Evolutionary conservation across 2,329 filamentous ascomycete genomes (phyloP).

Genomic region (Scedosporium dehoogii): DNA sequence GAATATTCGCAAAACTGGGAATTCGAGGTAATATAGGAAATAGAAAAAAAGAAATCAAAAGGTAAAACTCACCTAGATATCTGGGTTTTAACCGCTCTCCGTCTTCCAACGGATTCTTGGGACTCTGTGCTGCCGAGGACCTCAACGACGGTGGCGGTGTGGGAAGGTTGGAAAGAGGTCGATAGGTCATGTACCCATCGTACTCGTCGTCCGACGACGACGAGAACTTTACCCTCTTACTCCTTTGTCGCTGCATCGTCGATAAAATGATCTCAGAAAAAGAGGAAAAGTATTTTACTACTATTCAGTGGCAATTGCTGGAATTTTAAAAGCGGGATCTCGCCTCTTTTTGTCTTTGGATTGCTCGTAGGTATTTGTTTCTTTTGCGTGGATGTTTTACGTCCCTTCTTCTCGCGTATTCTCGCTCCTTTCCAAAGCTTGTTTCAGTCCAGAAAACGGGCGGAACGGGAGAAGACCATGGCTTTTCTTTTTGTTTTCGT

Average conservation of each 20-base stretch:
- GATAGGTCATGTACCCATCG: conserved; percentile 52
- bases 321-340: not conserved
- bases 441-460: not conserved
- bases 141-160: conserved; percentile 52
- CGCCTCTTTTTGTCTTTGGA: not conserved
- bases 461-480: conserved; percentile 1
- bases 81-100: conserved; percentile 30
- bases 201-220: conserved; percentile 29
- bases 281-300: not conserved
- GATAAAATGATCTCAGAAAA: not conserved
- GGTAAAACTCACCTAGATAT: conserved; percentile 24
- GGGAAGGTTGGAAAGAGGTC: conserved; percentile 57
- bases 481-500: not conserved
- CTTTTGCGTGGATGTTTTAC: not conserved
- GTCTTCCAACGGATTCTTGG: conserved; percentile 21
- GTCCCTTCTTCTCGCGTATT: not conserved
- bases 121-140: conserved; percentile 23
- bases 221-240: conserved; percentile 3
- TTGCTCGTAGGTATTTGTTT: not conserved
- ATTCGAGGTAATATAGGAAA: not conserved
- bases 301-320: not conserved
- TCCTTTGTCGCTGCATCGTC: conserved; percentile 3
- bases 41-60: not conserved
- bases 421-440: not conserved
- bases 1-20: not conserved